Conservation (phyloP, 108 stramenopile genomes). For the Skeletonema costatum region DNA sequence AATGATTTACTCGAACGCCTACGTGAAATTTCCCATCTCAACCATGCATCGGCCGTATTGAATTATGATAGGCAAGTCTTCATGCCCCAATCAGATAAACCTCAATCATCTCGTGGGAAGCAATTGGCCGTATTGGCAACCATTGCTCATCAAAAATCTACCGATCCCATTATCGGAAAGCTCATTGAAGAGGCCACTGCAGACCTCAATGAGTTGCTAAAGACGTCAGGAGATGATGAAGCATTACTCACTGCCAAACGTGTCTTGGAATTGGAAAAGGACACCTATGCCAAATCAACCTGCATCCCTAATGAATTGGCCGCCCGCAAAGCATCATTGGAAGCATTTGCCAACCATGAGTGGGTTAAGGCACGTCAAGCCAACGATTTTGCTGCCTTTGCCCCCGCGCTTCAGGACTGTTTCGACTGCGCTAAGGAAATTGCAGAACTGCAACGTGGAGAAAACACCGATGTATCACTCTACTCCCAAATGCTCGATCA, state of each 20-base stretch:
- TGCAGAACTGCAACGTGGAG: conserved; percentile 51
- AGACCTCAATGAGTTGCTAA: conserved; percentile 22
- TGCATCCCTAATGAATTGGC: conserved; percentile 66
- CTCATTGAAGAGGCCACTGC: conserved; percentile 37
- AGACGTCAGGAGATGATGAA: neutral
- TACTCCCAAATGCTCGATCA: conserved; percentile 78
- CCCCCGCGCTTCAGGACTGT: conserved; percentile 54
- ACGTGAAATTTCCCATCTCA: conserved; percentile 34
- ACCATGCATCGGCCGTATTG: conserved; percentile 32
- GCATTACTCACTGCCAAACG: conserved; percentile 28
- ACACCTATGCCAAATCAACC: conserved; percentile 50
- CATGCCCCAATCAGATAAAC: conserved; percentile 60
- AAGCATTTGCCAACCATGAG: conserved; percentile 55
- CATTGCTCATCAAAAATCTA: conserved; percentile 68
- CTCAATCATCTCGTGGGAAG: conserved; percentile 55
- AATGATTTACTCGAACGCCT: conserved; percentile 30
- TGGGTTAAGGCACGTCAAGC: conserved; percentile 74
- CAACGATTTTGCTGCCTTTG: conserved; percentile 67
- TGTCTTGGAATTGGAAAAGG: conserved; percentile 52
- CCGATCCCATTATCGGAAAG: conserved; percentile 48
- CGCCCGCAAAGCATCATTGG: conserved; percentile 58
- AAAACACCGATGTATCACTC: conserved; percentile 26
- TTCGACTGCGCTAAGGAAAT: conserved; percentile 65
- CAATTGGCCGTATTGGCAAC: conserved; percentile 72
- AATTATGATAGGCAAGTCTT: conserved; percentile 60